These are phyloP conservation scores for Fusarium verrucosum DNA, from an alignment of 2,329 filamentous ascomycete genomes.

Conservation along the genomic window DNA sequence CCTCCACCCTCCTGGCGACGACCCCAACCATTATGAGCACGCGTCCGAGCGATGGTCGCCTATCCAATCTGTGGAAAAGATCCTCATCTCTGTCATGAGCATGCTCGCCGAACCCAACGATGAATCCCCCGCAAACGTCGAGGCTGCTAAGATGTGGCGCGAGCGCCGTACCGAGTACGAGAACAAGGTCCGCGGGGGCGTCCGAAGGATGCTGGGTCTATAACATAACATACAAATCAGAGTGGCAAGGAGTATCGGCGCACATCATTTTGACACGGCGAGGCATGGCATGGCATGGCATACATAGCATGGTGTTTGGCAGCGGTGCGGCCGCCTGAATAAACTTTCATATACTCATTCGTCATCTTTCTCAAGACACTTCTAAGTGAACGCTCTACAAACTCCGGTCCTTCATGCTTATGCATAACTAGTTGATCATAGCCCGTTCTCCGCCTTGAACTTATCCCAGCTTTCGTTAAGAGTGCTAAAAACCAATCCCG, in stretches of 20 bases:
- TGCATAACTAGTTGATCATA: conserved; percentile 55
- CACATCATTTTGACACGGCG: conserved; percentile 29
- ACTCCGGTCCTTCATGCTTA: conserved; percentile 36
- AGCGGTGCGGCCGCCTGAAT: conserved; percentile 36
- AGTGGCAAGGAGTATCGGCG: conserved; percentile 38
- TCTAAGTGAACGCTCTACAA: conserved; percentile 42
- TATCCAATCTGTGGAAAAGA: conserved; percentile 98
- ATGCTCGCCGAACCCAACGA: conserved; percentile 98
- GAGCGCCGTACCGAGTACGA: conserved; percentile 87
- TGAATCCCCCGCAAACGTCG: conserved; percentile 94
- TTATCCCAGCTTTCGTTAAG: conserved; percentile 79
- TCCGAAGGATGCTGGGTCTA: conserved; percentile 80
- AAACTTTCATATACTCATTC: conserved; percentile 39
- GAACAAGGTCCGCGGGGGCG: conserved; percentile 82
- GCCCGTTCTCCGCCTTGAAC: conserved; percentile 74
- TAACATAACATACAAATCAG: conserved; percentile 48
- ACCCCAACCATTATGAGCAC: conserved; percentile 98
- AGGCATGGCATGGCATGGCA: conserved; percentile 41
- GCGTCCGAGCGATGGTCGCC: conserved; percentile 96
- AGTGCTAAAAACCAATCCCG: conserved; percentile 71
- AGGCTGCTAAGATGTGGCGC: conserved; percentile 96
- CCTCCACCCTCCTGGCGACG: conserved; percentile 93
- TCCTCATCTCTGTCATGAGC: conserved; percentile 95
- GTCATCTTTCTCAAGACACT: conserved; percentile 21
- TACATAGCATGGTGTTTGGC: conserved; percentile 45